A percentile compares a stretch with the other conserved stretches of the same genome.
These are phyloP conservation scores for Pichia sp. DNA, from an alignment of 1,139 yeast species.

Conservation along the genomic window DNA sequence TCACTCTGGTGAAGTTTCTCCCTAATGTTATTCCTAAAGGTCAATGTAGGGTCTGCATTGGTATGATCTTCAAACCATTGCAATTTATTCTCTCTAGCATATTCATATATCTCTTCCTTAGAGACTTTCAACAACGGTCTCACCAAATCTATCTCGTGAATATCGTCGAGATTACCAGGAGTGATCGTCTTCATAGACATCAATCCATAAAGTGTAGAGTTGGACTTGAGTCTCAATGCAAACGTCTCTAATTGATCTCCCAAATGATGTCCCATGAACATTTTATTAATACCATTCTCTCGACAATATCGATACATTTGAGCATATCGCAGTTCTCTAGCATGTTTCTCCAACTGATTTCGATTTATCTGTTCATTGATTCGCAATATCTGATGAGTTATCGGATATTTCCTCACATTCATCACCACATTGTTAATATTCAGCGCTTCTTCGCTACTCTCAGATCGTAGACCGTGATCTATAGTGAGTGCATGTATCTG, in stretches of 20 bases:
- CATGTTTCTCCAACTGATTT: conserved; percentile 40
- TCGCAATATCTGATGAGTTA: conserved; percentile 40
- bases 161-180: conserved; percentile 2
- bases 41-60: conserved; percentile 46
- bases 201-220: conserved; percentile 57
- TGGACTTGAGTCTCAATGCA: conserved; percentile 44
- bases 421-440: conserved; percentile 30
- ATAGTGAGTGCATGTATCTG: conserved; percentile 23
- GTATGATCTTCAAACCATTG: conserved; percentile 68
- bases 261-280: conserved; percentile 60
- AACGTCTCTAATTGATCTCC: conserved; percentile 74
- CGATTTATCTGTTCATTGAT: conserved; percentile 24
- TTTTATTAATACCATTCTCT: conserved; percentile 23
- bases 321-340: conserved; percentile 46
- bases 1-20: conserved; percentile 15
- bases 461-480: conserved; percentile 22
- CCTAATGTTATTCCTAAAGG: conserved; percentile 48
- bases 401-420: conserved; percentile 38
- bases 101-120: conserved; percentile 40
- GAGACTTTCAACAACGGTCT: conserved; percentile 48
- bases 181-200: conserved; percentile 32
- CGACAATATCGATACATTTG: conserved; percentile 34
- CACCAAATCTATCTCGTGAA: conserved; percentile 18
- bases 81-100: conserved; percentile 36
- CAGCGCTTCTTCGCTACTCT: conserved; percentile 20